Base-by-base conservation (phyloP, 75 land plant species). In the Selaginella moellendorffii region DNA sequence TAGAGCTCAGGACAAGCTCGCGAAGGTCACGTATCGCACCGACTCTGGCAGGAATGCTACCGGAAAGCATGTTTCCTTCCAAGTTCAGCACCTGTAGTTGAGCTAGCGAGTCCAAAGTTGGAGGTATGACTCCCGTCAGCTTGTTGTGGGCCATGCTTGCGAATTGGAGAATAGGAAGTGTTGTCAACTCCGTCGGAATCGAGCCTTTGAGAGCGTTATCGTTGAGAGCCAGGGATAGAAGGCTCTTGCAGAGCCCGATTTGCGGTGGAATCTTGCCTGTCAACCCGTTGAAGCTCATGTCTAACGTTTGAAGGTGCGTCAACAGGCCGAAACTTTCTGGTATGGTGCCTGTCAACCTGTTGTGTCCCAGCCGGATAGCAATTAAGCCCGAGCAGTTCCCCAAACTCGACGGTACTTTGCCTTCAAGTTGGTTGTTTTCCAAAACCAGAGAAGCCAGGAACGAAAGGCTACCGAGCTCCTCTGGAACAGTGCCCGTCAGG, bases 401-500 rank as follows among this genome's bases (percentile, higher is more conserved):
- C 28, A 88, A 31, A 0, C 69, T 69, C 2, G 51, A 64, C 10
- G 90, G 96, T 2, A 89, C 19, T 30, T 22, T 23, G 0, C 83
- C 85, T 24, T 54, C 25, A 20, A 90, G 54, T 2, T 66, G 28
- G 54, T 90, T 90, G 36, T 68, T 65, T 61, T 83, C 85, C 30
- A 90, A 62, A 63, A 86, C 85, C 53, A 90, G 76, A 61, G 80
- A 81, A 2, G 77, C 76, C 27, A 88, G 78, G 46, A 75, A 77
- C 27, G 58, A 36, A 61, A 90, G 71, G 31, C 65, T 66, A 14
- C 92, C 92, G 28, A 90, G 66, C 67, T 83, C 83, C 22, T 54
- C 53, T 0, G 97, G 97, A 30, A 90, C 82, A 28, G 58, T 69
- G 23, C 97, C 97, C 2, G 74, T 77, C 26, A 90, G 85, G 58